Evolutionary conservation across 2,329 filamentous ascomycete species (phyloP), one percentile per base, ranked within the genome.

Genomic region (Colletotrichum caudatum): DNA sequence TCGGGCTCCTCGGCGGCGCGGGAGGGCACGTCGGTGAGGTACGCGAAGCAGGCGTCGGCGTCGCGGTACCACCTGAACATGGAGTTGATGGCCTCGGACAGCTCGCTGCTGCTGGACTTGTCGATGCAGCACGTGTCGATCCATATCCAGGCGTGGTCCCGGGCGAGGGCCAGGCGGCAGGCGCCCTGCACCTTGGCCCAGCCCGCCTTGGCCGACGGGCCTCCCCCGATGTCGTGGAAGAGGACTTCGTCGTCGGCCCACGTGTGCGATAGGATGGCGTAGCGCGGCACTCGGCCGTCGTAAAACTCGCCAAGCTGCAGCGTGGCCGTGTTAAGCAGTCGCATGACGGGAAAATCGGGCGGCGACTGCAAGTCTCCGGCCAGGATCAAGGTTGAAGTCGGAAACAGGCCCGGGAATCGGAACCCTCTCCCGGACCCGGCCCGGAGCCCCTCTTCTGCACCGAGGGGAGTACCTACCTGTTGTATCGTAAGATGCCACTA

Each of bases 111-210:
- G 67, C 76, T 80, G 4, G 68, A 71, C 64, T 81, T 80, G 64
- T 82, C 78, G 63, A 82, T 73, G 35, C 80, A 80, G 75, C 80
- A 81, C 2, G 77, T 81, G 69, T 82, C 81, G 23, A 81, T 76
- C 81, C 81, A 83, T 37, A 79, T 66, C 71, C 79, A 82, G 14
- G 46, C 74, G 14, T 77, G 64, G n/a, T 75, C 75, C 46, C 78
- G 77, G 4, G 73, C 64, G 8, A 53, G 29, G 2, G 78, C 77
- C 14, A 56, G 23, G 1, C 37, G 51, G 3, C 61, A 69, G 33
- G 72, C 74, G 11, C 64, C 68, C 14, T 57, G 56, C 6, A 79
- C 71, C 41, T 78, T 79, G n/a, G 26, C 14, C 56, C 74, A 76
- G 33, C 75, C 77, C 0, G 35, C 48, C 29, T 57, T 68, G 0